These are phyloP conservation scores for Misopates orontium DNA, from an alignment of 257 asterid species.

Conservation along the genomic window DNA sequence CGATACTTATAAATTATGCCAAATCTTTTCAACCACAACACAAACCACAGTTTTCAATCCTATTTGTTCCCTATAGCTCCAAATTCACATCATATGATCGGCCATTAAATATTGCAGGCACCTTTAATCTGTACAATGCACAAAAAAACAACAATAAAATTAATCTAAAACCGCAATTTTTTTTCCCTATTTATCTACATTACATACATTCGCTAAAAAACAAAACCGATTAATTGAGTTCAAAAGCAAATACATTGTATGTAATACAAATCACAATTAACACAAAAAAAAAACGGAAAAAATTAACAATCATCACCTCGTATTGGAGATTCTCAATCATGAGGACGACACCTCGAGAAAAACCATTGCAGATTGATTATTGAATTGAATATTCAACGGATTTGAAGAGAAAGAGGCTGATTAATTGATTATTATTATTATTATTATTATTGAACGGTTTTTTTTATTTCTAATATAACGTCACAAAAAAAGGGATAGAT, in stretches of 20 bases:
- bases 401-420: not conserved
- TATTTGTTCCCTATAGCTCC: conserved; percentile 30
- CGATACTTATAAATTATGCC: conserved; percentile 4
- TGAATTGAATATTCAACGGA: conserved; percentile 17
- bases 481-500: conserved; percentile 23
- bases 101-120: conserved; percentile 37
- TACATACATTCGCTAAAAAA: conserved; percentile 22
- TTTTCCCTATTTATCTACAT: not conserved
- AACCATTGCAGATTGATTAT: conserved; percentile 34
- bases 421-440: too few species aligned
- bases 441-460: conserved; percentile 23
- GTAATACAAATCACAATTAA: conserved; percentile 11
- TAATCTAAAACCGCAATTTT: conserved; percentile 11
- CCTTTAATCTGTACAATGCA: conserved; percentile 44
- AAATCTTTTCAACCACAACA: conserved; percentile 13
- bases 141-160: conserved; percentile 13
- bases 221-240: conserved; percentile 18
- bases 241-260: conserved; percentile 20
- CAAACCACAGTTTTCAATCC: conserved; percentile 28
- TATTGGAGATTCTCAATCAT: conserved; percentile 30
- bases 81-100: conserved; percentile 43
- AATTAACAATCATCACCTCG: conserved; percentile 24
- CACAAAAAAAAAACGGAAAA: conserved; percentile 3
- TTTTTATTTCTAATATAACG: conserved; percentile 32
- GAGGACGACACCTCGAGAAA: conserved; percentile 22